Base-by-base conservation (phyloP, 495 filamentous ascomycete genomes). In the Lentithecium fluviatile region DNA sequence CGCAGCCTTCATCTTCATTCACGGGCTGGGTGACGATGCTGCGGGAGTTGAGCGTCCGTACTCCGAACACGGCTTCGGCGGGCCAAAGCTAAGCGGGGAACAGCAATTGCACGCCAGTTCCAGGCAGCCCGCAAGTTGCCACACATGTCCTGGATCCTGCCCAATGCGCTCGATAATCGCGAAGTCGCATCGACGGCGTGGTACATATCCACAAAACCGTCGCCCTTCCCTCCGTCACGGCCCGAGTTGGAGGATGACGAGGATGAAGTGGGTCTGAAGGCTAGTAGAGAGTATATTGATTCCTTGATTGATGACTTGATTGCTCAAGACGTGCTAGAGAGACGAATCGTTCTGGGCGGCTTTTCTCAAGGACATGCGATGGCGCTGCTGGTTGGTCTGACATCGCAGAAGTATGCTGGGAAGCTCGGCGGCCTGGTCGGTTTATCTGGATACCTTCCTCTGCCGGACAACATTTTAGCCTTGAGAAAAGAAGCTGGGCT, bases 1-100 rank as follows among this genome's bases (percentile, higher is more conserved):
- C 23, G 75, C 75, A n/a, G 72, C 72, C 8, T 70, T 77, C 45
- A 78, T 78, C 23, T 77, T 77, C 64, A 56, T 79, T 8, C 75
- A 79, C 52, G 76, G 77, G 8, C 66, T 74, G 6, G 76, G 75
- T 0, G 77, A 79, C 60, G 72, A 73, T 57, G 76, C 73, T 10
- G 63, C 72, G 40, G 73, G 73, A 10, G 65, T 74, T 46, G 67
- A 73, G 36, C 71, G 77, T 77, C 21, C 36, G 68, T 47, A 32
- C 26, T 23, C 36, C 19, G 10, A 46, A 10, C 29, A 32, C 10
- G 29, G 29, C 29, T 32, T 25, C 17, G 21, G 6, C 8, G 19
- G 43, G 11, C 36, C 8, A n/a, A 21, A 25, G 15, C 19, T 52
- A 13, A n/a, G 32, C 49, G 13, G 6, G 6, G 12, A 21, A 24